Conservation (phyloP, 2,329 filamentous ascomycete species). For the Aspergillus nomiae region DNA sequence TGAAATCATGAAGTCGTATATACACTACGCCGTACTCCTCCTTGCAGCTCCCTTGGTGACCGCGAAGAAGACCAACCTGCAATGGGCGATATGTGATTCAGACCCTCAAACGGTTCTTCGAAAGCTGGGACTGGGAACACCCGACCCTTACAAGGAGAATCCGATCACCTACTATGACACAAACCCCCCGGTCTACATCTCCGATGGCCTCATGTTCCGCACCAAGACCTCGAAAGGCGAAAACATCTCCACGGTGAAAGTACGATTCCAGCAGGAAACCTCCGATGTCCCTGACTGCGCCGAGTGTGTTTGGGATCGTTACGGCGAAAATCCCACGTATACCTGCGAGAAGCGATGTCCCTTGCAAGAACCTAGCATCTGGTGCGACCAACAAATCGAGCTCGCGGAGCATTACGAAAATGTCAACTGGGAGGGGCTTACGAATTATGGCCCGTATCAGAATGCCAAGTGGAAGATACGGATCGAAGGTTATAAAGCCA, state of each 20-base stretch:
- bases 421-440: slow-evolving; percentile 1
- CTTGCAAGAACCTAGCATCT: not conserved
- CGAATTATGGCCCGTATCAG: slow-evolving; percentile 1
- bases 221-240: slow-evolving; percentile 7
- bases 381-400: not conserved
- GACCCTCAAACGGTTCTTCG: not conserved
- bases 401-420: not conserved
- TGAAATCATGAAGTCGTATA: not conserved
- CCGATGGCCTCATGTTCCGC: slow-evolving; percentile 8
- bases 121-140: not conserved
- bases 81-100: not conserved
- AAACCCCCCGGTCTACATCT: not conserved
- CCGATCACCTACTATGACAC: slow-evolving; percentile 11
- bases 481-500: slow-evolving; percentile 3
- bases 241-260: slow-evolving; percentile 6
- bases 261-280: not conserved
- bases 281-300: not conserved
- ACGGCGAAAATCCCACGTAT: not conserved
- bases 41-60: not conserved
- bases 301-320: not conserved
- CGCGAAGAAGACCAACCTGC: not conserved
- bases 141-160: slow-evolving; percentile 4
- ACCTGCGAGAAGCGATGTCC: slow-evolving; percentile 1
- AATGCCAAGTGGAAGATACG: slow-evolving; percentile 11
- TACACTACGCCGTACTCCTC: not conserved